Conservation (phyloP, 1,284 basidiomycete species). For the Papiliotrema terrestris region DNA sequence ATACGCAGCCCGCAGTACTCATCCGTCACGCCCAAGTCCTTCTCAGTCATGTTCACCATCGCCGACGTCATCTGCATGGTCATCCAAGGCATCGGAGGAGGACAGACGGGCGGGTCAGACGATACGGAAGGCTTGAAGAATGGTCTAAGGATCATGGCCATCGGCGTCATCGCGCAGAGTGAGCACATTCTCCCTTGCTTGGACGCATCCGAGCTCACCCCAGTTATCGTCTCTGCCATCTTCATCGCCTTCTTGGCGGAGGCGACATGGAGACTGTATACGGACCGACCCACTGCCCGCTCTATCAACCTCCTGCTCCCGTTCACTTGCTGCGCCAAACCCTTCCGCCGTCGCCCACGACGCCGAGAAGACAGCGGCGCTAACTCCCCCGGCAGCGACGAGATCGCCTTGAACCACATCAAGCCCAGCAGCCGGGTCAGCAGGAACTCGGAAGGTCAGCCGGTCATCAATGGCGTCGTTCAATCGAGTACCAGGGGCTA, state of each 20-base stretch:
- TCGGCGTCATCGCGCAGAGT: slow-evolving; percentile 26
- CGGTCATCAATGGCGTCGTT: no score
- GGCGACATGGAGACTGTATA: neutral
- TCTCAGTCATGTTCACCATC: slow-evolving; percentile 34
- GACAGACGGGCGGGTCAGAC: slow-evolving; percentile 25
- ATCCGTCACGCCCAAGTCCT: slow-evolving; percentile 24
- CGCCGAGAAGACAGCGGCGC: no score
- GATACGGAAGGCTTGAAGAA: slow-evolving; percentile 16
- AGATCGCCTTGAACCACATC: no score
- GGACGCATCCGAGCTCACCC: no score
- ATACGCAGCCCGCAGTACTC: slow-evolving; percentile 13
- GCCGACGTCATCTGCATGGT: slow-evolving; percentile 41
- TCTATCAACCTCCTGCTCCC: neutral
- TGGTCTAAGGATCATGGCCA: slow-evolving; percentile 39
- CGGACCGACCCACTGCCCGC: neutral
- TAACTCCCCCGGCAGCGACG: no score
- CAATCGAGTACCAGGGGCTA: no score
- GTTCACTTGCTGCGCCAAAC: neutral
- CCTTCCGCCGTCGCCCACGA: neutral
- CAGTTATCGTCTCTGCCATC: no score
- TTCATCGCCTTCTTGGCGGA: no score
- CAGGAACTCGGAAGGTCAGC: no score
- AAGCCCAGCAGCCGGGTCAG: no score
- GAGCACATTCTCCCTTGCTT: neutral
- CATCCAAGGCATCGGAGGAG: slow-evolving; percentile 45